Evolutionary conservation across 2,329 filamentous ascomycete genomes (phyloP).

Genomic region (Pyrenophora teres): DNA sequence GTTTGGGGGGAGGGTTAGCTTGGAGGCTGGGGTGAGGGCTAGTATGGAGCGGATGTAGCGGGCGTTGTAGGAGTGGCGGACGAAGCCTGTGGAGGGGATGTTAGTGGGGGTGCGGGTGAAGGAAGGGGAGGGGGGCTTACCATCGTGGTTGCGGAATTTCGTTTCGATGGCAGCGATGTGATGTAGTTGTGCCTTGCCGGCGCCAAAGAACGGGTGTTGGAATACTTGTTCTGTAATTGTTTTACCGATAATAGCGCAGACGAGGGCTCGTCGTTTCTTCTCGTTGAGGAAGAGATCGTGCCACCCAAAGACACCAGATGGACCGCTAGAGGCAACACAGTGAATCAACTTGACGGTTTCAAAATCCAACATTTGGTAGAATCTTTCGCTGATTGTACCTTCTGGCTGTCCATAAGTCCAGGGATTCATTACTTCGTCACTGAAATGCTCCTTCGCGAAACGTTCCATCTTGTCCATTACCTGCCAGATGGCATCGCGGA

Average conservation of each 20-base stretch:
- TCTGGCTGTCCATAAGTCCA: neutral
- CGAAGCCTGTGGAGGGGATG: constrained; percentile 22
- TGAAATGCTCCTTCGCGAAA: neutral
- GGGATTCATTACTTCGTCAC: no score
- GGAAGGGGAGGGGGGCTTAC: constrained; percentile 19
- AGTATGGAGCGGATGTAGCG: constrained; percentile 9
- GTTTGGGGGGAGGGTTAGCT: constrained; percentile 17
- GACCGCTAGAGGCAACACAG: constrained; percentile 32
- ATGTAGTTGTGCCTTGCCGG: constrained; percentile 2
- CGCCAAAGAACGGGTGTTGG: constrained; percentile 34
- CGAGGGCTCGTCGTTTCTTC: constrained; percentile 27
- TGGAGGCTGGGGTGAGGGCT: neutral
- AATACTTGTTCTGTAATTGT: constrained; percentile 40
- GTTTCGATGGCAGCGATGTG: constrained; percentile 9
- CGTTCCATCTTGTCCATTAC: constrained; percentile 21
- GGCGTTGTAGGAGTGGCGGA: constrained; percentile 24
- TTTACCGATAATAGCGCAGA: constrained; percentile 37
- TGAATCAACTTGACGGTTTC: constrained; percentile 34
- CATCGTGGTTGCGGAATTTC: constrained; percentile 21
- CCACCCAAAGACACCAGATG: constrained; percentile 30
- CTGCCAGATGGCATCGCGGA: constrained; percentile 28
- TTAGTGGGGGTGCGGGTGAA: neutral
- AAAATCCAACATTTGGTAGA: constrained; percentile 7
- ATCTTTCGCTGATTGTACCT: neutral
- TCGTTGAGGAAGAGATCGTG: constrained; percentile 26